These are phyloP conservation scores for Pleurozium schreberi DNA, from an alignment of 225 moss, liverwort and hornwort species.

Conservation along the genomic window DNA sequence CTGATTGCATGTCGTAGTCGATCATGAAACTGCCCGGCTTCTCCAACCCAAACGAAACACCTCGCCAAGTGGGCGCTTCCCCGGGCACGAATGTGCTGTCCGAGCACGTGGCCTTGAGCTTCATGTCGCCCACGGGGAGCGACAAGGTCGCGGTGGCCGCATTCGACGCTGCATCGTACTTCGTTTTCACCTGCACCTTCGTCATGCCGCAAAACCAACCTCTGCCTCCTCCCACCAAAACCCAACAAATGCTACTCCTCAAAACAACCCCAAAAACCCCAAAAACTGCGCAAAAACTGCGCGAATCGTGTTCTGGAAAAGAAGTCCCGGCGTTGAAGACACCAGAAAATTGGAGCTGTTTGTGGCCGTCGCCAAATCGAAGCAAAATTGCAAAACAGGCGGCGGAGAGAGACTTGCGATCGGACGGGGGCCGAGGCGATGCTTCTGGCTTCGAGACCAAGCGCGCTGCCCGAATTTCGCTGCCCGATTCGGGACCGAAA, in stretches of 20 bases:
- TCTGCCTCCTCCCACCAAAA: neutral
- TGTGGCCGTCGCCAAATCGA: neutral
- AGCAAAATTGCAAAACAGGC: neutral
- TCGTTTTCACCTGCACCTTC: slow-evolving; percentile 68
- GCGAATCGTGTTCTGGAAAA: neutral
- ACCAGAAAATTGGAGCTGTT: neutral
- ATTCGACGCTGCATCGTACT: slow-evolving; percentile 63
- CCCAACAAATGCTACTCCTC: neutral
- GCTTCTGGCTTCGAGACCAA: neutral
- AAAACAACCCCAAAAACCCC: neutral
- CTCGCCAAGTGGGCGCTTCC: slow-evolving; percentile 18
- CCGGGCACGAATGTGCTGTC: slow-evolving; percentile 59
- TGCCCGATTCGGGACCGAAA: neutral
- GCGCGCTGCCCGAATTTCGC: neutral
- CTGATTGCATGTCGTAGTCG: slow-evolving; percentile 78
- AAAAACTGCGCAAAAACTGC: neutral
- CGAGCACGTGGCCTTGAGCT: slow-evolving; percentile 65
- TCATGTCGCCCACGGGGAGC: slow-evolving; percentile 65
- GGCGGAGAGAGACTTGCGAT: neutral
- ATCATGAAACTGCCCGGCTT: slow-evolving; percentile 84
- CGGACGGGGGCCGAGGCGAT: neutral
- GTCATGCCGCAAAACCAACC: slow-evolving; percentile 23
- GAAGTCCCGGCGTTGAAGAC: neutral
- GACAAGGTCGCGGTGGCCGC: slow-evolving; percentile 62
- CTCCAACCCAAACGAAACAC: slow-evolving; percentile 72